Percentiles rank a stretch among this genome's conserved stretches.
Evolutionary conservation across 805 yeast species (phyloP).

Genomic region (Dipodascus albidus): DNA sequence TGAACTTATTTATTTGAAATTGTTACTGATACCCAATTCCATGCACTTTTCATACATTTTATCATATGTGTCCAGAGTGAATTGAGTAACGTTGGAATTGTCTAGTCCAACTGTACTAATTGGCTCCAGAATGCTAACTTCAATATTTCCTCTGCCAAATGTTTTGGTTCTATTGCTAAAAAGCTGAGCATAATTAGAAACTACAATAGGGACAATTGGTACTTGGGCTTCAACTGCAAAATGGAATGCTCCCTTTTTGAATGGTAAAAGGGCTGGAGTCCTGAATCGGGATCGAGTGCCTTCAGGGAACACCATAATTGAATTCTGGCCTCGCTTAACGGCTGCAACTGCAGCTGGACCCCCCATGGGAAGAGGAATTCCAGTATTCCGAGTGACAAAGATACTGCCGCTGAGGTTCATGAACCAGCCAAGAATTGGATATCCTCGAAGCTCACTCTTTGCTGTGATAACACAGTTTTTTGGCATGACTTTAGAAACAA

Average conservation of each 20-base stretch:
- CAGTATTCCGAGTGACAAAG: slow-evolving; percentile 73
- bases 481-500: slow-evolving; percentile 79
- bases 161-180: slow-evolving; percentile 47
- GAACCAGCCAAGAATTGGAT: slow-evolving; percentile 95
- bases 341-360: slow-evolving; percentile 55
- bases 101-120: slow-evolving; percentile 58
- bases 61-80: slow-evolving; percentile 19
- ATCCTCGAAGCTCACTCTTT: slow-evolving; percentile 66
- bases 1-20: no score
- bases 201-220: slow-evolving; percentile 82
- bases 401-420: slow-evolving; percentile 86
- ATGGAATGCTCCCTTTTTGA: slow-evolving; percentile 97
- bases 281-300: slow-evolving; percentile 84
- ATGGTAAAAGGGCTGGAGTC: slow-evolving; percentile 63
- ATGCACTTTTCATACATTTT: background rate
- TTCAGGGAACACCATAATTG: slow-evolving; percentile 88
- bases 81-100: slow-evolving; percentile 54
- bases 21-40: background rate
- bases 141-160: slow-evolving; percentile 71
- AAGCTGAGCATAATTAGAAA: slow-evolving; percentile 71
- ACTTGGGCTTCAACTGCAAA: slow-evolving; percentile 86
- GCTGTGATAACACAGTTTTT: slow-evolving; percentile 87
- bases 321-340: slow-evolving; percentile 54
- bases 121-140: slow-evolving; percentile 72
- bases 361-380: slow-evolving; percentile 63